A percentile compares a stretch with the other conserved stretches of the same genome.
Evolutionary conservation across 78 protist species (phyloP).

Genomic region (Monosiga brevicollis): DNA sequence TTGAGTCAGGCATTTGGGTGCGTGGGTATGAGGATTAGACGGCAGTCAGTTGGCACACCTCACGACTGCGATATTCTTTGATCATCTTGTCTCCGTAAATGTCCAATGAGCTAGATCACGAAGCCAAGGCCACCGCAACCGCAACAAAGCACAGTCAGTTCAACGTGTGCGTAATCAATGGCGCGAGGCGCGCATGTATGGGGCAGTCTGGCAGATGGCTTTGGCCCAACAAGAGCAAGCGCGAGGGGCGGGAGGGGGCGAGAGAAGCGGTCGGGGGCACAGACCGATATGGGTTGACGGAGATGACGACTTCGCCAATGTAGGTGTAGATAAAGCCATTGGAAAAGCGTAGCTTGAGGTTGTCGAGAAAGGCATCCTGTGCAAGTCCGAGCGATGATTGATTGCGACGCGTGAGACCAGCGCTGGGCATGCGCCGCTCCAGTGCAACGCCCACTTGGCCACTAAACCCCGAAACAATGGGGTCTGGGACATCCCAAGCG

Average conservation of each 20-base stretch:
- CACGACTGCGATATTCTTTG: conserved; percentile 30
- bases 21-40: conserved; percentile 43
- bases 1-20: background rate
- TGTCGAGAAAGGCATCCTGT: background rate
- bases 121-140: background rate
- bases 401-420: too few relatives aligned
- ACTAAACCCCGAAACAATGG: too few relatives aligned
- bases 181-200: too few relatives aligned
- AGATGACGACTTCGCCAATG: conserved; percentile 60
- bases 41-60: conserved; percentile 11
- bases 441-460: too few relatives aligned
- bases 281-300: conserved; percentile 72
- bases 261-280: conserved; percentile 4
- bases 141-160: too few relatives aligned
- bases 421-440: too few relatives aligned
- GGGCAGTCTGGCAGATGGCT: conserved; percentile 73
- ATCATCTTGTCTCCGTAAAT: conserved; percentile 27
- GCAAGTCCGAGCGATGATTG: too few relatives aligned
- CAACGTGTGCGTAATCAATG: too few relatives aligned
- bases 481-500: too few relatives aligned
- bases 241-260: background rate
- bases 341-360: conserved; percentile 2
- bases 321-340: background rate
- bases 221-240: conserved; percentile 63
- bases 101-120: conserved; percentile 24